phyloP scores from a whole-genome alignment of 805 yeast species.

The Cyberlindnera americana region DNA sequence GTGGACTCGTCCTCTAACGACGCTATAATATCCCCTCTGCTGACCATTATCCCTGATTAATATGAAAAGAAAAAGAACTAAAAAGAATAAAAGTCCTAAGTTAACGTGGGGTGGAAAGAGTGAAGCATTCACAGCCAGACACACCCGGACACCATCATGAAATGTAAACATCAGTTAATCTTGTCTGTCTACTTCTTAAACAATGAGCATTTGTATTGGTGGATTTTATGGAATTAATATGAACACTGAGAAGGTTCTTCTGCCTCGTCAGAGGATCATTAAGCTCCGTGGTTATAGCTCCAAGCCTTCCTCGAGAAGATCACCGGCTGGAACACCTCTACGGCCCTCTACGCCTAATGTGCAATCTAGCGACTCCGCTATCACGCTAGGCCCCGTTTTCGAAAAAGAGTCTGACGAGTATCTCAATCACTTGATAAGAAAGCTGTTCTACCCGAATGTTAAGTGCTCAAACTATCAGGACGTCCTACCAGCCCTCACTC shows the following conservation, averaged over 20 bases:
- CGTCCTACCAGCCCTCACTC: slow-evolving; percentile 37
- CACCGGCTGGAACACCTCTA: too few species aligned
- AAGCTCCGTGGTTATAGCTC: slow-evolving; percentile 10
- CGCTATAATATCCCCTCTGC: not conserved
- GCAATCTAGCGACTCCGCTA: slow-evolving; percentile 7
- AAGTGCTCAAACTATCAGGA: slow-evolving; percentile 20
- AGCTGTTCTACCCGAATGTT: slow-evolving; percentile 25
- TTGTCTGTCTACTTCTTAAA: too few species aligned
- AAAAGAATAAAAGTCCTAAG: too few species aligned
- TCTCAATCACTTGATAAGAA: slow-evolving; percentile 25
- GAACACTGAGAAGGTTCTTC: slow-evolving; percentile 5
- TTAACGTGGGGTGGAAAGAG: too few species aligned
- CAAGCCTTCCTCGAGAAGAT: too few species aligned
- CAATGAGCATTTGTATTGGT: too few species aligned
- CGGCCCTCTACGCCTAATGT: too few species aligned
- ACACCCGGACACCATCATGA: slow-evolving; percentile 1
- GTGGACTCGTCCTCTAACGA: slow-evolving; percentile 19
- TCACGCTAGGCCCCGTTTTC: slow-evolving; percentile 5
- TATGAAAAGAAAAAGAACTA: too few species aligned
- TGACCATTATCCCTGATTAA: too few species aligned
- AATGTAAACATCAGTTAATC: too few species aligned
- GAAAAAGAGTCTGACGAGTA: slow-evolving; percentile 27
- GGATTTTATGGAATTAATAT: too few species aligned
- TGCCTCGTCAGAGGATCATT: slow-evolving; percentile 15
- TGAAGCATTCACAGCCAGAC: not conserved